phyloP scores from a whole-genome alignment of 2,329 filamentous ascomycete species.

The Magnaporthiopsis poae region DNA sequence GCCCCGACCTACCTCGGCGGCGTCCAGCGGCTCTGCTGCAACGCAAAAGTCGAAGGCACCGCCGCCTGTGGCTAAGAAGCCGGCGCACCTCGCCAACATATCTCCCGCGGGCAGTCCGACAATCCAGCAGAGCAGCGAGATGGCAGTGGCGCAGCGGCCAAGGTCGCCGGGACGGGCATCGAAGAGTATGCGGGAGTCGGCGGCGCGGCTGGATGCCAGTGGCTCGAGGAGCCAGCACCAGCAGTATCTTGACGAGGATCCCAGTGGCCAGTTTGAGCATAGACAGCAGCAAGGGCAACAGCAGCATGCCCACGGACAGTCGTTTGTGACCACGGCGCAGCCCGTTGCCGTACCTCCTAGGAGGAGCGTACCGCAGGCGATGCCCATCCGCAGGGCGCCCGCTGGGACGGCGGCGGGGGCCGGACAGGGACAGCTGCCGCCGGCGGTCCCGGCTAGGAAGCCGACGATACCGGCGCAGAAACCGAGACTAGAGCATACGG shows the following conservation, averaged over 20 bases:
- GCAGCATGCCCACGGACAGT: slow-evolving; percentile 12
- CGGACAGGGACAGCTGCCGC: slow-evolving; percentile 12
- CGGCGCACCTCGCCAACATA: slow-evolving; percentile 38
- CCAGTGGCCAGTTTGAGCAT: background rate
- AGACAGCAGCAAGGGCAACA: slow-evolving; percentile 16
- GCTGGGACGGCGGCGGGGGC: slow-evolving; percentile 13
- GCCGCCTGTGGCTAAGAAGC: slow-evolving; percentile 56
- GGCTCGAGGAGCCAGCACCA: no score
- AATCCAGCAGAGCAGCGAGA: slow-evolving; percentile 11
- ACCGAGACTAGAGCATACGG: background rate
- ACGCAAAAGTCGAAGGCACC: slow-evolving; percentile 32
- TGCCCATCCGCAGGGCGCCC: slow-evolving; percentile 7
- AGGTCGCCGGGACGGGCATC: slow-evolving; percentile 3
- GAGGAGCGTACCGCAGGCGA: background rate
- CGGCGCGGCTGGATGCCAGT: background rate
- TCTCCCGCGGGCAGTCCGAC: slow-evolving; percentile 21
- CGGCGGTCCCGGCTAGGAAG: slow-evolving; percentile 12
- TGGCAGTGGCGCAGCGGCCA: slow-evolving; percentile 11
- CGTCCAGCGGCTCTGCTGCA: slow-evolving; percentile 27
- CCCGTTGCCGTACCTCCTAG: slow-evolving; percentile 11
- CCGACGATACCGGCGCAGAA: slow-evolving; percentile 4
- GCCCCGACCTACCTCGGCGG: slow-evolving; percentile 15
- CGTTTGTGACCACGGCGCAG: background rate
- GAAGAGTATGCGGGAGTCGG: background rate
- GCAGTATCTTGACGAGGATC: no score